Percentiles rank a stretch among this genome's conserved stretches.
Evolutionary conservation across 2,329 filamentous ascomycete species (phyloP).

Genomic region (Rosellinia necatrix): DNA sequence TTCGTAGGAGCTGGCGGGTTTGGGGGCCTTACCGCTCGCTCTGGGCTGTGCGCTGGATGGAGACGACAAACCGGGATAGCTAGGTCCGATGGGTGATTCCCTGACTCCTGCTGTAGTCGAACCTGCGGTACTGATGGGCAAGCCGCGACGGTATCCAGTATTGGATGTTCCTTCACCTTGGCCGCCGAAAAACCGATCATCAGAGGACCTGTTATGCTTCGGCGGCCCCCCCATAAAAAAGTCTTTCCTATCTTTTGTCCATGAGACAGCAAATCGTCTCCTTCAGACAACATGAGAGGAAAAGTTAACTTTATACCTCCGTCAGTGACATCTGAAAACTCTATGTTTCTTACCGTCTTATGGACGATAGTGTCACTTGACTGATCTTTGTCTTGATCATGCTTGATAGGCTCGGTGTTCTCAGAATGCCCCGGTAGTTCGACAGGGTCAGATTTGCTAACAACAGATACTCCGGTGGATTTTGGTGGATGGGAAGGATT

Average conservation of each 20-base stretch:
- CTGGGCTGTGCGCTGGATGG: slow-evolving; percentile 26
- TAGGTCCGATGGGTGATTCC: slow-evolving; percentile 36
- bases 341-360: slow-evolving; percentile 25
- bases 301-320: slow-evolving; percentile 12
- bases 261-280: slow-evolving; percentile 10
- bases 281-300: slow-evolving; percentile 7
- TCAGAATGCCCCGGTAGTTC: slow-evolving; percentile 16
- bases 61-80: slow-evolving; percentile 37
- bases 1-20: not conserved
- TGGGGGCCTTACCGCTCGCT: slow-evolving; percentile 1
- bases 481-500: slow-evolving; percentile 32
- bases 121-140: slow-evolving; percentile 3
- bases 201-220: slow-evolving; percentile 32
- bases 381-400: slow-evolving; percentile 9
- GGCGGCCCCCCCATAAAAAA: slow-evolving; percentile 43
- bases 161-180: slow-evolving; percentile 25
- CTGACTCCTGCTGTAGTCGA: slow-evolving; percentile 1
- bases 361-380: slow-evolving; percentile 40
- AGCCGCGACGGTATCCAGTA: slow-evolving; percentile 19
- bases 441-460: slow-evolving; percentile 7
- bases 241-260: slow-evolving; percentile 30
- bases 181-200: slow-evolving; percentile 25
- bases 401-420: slow-evolving; percentile 14
- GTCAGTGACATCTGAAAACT: not conserved
- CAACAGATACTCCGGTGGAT: slow-evolving; percentile 2